Conservation (phyloP, 768 basidiomycete genomes). For the Hericium alpestre region DNA sequence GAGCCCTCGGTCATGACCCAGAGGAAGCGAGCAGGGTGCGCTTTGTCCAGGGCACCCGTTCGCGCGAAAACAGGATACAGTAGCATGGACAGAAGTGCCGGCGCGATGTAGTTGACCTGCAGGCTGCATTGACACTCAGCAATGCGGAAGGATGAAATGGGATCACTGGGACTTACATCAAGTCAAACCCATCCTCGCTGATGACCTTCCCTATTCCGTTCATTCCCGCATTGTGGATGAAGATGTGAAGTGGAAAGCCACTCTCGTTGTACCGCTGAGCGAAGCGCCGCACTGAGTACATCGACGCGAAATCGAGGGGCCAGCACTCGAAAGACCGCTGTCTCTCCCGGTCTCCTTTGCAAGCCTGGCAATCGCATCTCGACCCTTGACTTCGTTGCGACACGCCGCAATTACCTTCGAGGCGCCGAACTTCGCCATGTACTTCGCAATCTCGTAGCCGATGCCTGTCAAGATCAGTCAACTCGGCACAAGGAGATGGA, state of each 20-base stretch:
- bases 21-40: neutral
- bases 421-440: neutral
- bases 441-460: neutral
- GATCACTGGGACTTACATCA: neutral
- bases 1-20: neutral
- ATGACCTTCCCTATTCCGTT: neutral
- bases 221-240: neutral
- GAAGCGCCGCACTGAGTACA: neutral
- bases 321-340: neutral
- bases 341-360: neutral
- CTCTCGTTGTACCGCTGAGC: neutral
- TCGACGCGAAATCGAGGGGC: neutral
- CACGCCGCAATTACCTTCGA: neutral
- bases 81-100: neutral
- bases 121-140: neutral
- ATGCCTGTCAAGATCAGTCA: neutral
- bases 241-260: neutral
- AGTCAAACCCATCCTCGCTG: neutral
- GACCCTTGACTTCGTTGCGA: neutral
- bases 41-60: neutral
- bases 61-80: neutral
- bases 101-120: neutral
- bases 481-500: neutral
- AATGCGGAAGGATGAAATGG: neutral
- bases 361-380: neutral